Evolutionary conservation across 768 basidiomycete genomes (phyloP), one percentile per base, ranked within the genome.

Genomic region (Cystoderma amianthinum): DNA sequence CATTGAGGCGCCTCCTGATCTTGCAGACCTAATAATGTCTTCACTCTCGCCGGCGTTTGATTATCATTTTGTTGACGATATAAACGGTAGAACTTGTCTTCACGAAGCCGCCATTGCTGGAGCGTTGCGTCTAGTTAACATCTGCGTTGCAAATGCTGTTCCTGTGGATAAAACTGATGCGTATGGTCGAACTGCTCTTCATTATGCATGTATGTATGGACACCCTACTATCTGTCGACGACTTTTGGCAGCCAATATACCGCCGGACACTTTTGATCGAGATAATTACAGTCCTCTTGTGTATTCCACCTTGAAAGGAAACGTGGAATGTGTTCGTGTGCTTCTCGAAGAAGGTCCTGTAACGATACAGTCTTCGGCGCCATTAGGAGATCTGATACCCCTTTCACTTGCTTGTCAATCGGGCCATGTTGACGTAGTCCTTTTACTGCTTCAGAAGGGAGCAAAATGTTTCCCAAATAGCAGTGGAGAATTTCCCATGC

Each of bases 401-500:
- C 68, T 99, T 13, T 88, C 92, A 1, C 74, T 99, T 22, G 94
- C 96, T 1, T 88, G 90, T 50, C 88, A 92, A 55, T 77, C 82
- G 34, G 96, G 96, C 2, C 86, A 95, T 57, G 71, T 85, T 19
- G 80, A 88, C 25, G 85, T 96, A 24, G 89, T 85, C 5, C 60
- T 78, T 1, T 61, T 97, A 5, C 67, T 99, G 2, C 69, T 98
- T 11, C 64, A 80, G 48, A 73, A 81, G 41, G 90, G 88, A 11
- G 91, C 89, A 3, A 71, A 73, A 36, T 84, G 85, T 46, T 48
- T 87, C 13, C 78, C 94, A 1, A 96, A 97, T 54, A 89, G 80
- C 42, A 96, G 92, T 46, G 96, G 96, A n/a, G 86, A 96, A 59
- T 97, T 88, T 55, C 93, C 96, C 0, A 88, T 95, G 51, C 96